Evolutionary conservation across 352 stramenopile genomes (phyloP).

Genomic region (Pythium aphanidermatum): DNA sequence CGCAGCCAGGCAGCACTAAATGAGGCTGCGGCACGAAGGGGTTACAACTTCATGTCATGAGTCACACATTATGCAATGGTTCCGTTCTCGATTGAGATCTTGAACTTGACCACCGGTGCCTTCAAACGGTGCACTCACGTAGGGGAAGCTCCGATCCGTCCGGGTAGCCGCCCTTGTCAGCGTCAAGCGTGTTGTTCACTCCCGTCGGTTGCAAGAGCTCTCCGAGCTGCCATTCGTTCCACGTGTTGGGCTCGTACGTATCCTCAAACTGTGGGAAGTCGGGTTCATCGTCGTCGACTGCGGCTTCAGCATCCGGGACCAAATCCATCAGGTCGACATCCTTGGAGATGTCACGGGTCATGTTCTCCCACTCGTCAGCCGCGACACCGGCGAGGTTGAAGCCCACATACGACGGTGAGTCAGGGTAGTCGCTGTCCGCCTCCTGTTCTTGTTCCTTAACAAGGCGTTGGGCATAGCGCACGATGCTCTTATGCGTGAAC

Average conservation of each 20-base stretch:
- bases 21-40: too few relatives aligned
- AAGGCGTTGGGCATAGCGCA: slow-evolving; percentile 8
- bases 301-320: slow-evolving; percentile 4
- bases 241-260: slow-evolving; percentile 10
- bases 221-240: slow-evolving; percentile 21
- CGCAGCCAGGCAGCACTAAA: too few relatives aligned
- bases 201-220: slow-evolving; percentile 13
- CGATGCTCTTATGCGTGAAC: slow-evolving; percentile 19
- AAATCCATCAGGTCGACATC: slow-evolving; percentile 11
- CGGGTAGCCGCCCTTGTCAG: slow-evolving; percentile 8
- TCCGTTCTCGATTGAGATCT: too few relatives aligned
- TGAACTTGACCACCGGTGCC: too few relatives aligned
- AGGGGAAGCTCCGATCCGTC: slow-evolving; percentile 17
- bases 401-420: slow-evolving; percentile 8
- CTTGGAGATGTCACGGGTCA: background rate
- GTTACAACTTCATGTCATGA: too few relatives aligned
- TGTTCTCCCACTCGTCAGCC: slow-evolving; percentile 7
- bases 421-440: slow-evolving; percentile 23
- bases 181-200: slow-evolving; percentile 7
- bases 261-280: slow-evolving; percentile 5
- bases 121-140: slow-evolving; percentile 17
- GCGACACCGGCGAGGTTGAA: slow-evolving; percentile 5
- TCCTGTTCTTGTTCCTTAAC: slow-evolving; percentile 55
- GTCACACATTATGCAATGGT: too few relatives aligned
- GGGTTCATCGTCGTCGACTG: slow-evolving; percentile 3